Percentiles rank a stretch among this genome's conserved stretches.
phyloP scores from a whole-genome alignment of 148 eudicot genomes.

The Vaccinium myrtillus region DNA sequence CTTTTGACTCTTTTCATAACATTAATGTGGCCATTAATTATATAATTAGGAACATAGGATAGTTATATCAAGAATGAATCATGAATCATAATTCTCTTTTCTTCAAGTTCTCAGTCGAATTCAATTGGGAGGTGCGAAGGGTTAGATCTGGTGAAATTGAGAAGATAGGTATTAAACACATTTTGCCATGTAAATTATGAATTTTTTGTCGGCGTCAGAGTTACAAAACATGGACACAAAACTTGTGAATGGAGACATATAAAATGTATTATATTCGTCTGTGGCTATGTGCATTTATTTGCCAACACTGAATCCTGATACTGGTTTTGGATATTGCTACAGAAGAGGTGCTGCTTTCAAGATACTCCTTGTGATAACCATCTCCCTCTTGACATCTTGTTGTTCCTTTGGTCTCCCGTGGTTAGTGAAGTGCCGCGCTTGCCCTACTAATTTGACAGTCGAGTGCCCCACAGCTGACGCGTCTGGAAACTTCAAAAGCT shows the following conservation, averaged over 20 bases:
- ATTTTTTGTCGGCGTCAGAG: not conserved
- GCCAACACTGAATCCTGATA: not conserved
- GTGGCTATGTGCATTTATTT: not conserved
- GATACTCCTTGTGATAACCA: conserved; percentile 42
- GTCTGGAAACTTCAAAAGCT: conserved; percentile 62
- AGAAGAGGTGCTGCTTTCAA: conserved; percentile 64
- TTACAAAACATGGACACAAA: not conserved
- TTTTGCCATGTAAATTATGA: not conserved
- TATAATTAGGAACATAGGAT: not conserved
- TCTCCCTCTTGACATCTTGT: conserved; percentile 64
- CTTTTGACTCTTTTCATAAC: not conserved
- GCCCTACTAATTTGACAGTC: conserved; percentile 40
- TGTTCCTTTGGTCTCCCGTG: conserved; percentile 67
- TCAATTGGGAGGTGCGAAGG: not conserved
- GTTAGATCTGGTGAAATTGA: not conserved
- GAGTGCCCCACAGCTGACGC: conserved; percentile 59
- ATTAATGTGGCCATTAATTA: not conserved
- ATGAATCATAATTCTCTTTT: not conserved
- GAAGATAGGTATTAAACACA: not conserved
- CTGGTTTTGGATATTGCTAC: conserved; percentile 15
- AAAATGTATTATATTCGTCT: not conserved
- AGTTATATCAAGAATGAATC: not conserved
- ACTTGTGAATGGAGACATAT: not conserved
- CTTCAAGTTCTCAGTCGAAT: not conserved
- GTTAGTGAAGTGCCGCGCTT: conserved; percentile 55